Conservation (phyloP, 331 rosid genomes). For the Rhamnella rubrinervis region DNA sequence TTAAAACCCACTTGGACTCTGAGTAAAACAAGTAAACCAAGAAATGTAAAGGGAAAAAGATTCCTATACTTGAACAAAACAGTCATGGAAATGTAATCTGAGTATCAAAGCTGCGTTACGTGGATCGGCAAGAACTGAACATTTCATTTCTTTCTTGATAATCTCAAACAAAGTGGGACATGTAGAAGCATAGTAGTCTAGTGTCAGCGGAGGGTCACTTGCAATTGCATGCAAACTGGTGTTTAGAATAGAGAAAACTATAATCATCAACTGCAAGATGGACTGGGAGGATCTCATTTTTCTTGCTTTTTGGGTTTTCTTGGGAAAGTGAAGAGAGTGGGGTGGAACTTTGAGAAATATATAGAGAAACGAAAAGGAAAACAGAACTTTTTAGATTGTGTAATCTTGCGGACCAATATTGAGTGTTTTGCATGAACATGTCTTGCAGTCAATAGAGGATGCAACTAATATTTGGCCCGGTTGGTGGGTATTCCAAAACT, state of each 20-base stretch:
- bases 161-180: slow-evolving; percentile 72
- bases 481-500: slow-evolving; percentile 60
- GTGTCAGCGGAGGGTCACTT: slow-evolving; percentile 52
- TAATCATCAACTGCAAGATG: slow-evolving; percentile 30
- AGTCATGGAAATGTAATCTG: slow-evolving; percentile 88
- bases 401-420: slow-evolving; percentile 18
- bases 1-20: background rate
- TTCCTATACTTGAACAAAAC: slow-evolving; percentile 79
- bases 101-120: slow-evolving; percentile 65
- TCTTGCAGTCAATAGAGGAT: slow-evolving; percentile 69
- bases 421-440: slow-evolving; percentile 31
- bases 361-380: slow-evolving; percentile 28
- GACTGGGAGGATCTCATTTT: slow-evolving; percentile 27
- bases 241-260: slow-evolving; percentile 23
- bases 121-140: slow-evolving; percentile 61
- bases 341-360: slow-evolving; percentile 33
- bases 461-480: slow-evolving; percentile 74
- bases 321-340: slow-evolving; percentile 27
- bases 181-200: slow-evolving; percentile 68
- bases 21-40: background rate
- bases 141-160: slow-evolving; percentile 73
- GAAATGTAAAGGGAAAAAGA: background rate
- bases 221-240: slow-evolving; percentile 43
- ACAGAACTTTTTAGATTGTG: slow-evolving; percentile 7
- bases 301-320: slow-evolving; percentile 12